Evolutionary conservation across 352 stramenopile species (phyloP).

Genomic region (Vaucheria bursata): DNA sequence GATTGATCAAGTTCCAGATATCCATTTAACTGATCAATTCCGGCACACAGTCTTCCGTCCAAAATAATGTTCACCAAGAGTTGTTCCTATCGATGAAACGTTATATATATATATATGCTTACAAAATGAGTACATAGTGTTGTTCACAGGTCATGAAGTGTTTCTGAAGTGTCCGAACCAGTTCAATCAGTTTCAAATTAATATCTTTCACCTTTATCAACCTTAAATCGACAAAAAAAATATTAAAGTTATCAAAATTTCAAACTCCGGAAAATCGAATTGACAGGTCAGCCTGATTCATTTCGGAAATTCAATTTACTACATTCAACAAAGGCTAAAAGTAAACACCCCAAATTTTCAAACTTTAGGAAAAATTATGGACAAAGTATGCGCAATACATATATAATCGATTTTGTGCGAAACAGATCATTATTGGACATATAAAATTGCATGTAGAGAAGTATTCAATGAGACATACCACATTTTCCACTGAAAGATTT

Average conservation of each 20-base stretch:
- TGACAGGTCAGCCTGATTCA: neutral
- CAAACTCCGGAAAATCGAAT: neutral
- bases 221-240: neutral
- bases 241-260: neutral
- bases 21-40: conserved; percentile 68
- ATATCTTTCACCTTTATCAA: neutral
- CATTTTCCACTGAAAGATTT: neutral
- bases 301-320: neutral
- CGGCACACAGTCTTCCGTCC: conserved; percentile 69
- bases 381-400: neutral
- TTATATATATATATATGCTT: neutral
- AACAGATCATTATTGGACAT: neutral
- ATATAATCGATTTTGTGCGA: neutral
- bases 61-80: conserved; percentile 75
- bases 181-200: neutral
- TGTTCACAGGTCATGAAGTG: neutral
- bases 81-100: conserved; percentile 50
- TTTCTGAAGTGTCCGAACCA: neutral
- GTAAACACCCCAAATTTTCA: neutral
- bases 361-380: neutral
- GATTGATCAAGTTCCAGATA: conserved; percentile 36
- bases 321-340: neutral
- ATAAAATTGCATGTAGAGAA: neutral
- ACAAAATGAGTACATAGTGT: neutral
- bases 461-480: neutral